Percentiles rank a stretch among this genome's conserved stretches.
Evolutionary conservation across 2,329 filamentous ascomycete genomes (phyloP).

Genomic region (Cercospora sp.): DNA sequence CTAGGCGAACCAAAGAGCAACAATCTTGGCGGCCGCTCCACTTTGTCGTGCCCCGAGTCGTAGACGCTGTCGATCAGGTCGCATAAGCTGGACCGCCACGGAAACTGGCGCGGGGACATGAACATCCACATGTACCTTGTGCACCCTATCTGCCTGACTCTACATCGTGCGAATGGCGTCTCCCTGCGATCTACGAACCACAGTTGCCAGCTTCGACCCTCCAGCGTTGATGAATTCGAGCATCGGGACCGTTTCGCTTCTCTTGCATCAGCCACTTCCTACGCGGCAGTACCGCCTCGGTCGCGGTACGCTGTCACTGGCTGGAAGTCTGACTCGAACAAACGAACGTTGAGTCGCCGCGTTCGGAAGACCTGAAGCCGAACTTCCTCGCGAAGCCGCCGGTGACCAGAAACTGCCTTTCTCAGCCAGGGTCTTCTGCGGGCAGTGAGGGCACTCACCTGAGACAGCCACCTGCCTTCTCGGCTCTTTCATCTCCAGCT

Average conservation of each 20-base stretch:
- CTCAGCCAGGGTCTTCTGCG: background rate
- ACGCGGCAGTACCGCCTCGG: background rate
- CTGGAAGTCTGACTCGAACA: constrained; percentile 7
- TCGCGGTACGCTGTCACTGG: background rate
- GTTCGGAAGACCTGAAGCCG: background rate
- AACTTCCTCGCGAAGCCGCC: background rate
- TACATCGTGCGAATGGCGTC: background rate
- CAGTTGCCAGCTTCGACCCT: background rate
- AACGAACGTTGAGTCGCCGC: background rate
- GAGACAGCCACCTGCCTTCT: background rate
- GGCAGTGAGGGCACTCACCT: background rate
- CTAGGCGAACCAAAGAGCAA: background rate
- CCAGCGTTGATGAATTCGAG: background rate
- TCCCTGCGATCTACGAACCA: background rate
- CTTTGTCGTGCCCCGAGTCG: background rate
- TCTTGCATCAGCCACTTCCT: background rate
- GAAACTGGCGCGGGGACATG: background rate
- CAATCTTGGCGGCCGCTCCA: background rate
- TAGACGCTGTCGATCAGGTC: background rate
- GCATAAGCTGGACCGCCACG: background rate
- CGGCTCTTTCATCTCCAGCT: constrained; percentile 4
- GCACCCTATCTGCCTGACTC: background rate
- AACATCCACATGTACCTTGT: background rate
- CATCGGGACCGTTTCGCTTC: background rate
- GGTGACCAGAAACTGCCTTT: background rate